Conservation (phyloP, 2,329 filamentous ascomycete species). For the Graphilbum sp. region DNA sequence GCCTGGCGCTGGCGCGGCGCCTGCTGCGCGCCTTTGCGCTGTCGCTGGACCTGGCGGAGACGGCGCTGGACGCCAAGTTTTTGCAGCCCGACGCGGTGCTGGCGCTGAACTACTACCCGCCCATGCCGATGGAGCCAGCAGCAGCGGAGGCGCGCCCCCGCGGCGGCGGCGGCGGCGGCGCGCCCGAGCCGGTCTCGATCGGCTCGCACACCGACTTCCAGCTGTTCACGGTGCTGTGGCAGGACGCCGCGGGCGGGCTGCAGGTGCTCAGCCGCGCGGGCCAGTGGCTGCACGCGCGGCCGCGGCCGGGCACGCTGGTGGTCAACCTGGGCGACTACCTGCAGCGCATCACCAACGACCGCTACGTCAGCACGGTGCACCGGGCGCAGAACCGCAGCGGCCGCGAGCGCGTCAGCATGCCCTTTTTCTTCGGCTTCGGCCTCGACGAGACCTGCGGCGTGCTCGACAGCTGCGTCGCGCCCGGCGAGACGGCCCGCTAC, state of each 20-base stretch:
- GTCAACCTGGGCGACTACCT: conserved; percentile 8
- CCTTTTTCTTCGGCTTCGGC: conserved; percentile 8
- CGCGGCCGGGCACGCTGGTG: conserved; percentile 4
- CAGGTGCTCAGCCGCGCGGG: conserved; percentile 5
- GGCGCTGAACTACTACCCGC: conserved; percentile 25
- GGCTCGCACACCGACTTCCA: conserved; percentile 46
- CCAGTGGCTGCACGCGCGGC: conserved; percentile 4
- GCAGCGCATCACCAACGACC: conserved; percentile 7
- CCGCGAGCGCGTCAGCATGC: conserved; percentile 8
- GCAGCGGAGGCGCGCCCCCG: conserved; percentile 5
- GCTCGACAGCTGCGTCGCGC: conserved; percentile 4
- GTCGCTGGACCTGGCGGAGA: conserved; percentile 33
- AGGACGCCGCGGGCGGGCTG: conserved; percentile 6
- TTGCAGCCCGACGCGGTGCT: conserved; percentile 30
- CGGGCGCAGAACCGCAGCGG: conserved; percentile 6
- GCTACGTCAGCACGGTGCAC: conserved; percentile 7
- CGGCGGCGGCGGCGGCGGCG: conserved; percentile 2
- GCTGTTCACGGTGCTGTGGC: conserved; percentile 13
- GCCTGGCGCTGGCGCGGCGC: conserved; percentile 29
- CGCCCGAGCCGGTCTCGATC: conserved; percentile 22
- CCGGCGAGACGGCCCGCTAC: conserved; percentile 5
- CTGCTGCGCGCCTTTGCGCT: conserved; percentile 31
- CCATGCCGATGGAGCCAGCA: conserved; percentile 5
- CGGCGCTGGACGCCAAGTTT: conserved; percentile 36
- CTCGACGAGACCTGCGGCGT: conserved; percentile 11